Evolutionary conservation across 2,329 filamentous ascomycete species (phyloP).

Genomic region (Colletotrichum musicola): DNA sequence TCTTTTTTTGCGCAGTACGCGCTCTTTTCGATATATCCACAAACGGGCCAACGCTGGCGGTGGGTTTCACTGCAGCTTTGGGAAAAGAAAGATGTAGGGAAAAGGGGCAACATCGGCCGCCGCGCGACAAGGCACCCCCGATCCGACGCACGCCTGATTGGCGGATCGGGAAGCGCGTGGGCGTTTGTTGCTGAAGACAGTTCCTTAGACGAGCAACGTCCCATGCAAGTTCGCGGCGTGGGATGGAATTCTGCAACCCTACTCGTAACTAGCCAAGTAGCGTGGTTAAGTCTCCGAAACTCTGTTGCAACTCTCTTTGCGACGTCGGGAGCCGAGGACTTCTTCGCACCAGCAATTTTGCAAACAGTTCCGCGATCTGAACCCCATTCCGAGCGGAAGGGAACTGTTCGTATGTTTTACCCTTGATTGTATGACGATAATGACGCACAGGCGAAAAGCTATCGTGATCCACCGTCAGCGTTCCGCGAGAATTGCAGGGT

Average conservation of each 20-base stretch:
- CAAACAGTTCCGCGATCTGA: neutral
- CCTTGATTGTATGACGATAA: slow-evolving; percentile 10
- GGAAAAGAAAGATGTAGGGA: neutral
- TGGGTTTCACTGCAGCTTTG: neutral
- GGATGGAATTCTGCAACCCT: neutral
- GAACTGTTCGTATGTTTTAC: neutral
- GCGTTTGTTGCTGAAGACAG: neutral
- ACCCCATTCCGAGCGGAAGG: neutral
- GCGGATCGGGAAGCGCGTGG: neutral
- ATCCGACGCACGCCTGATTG: neutral
- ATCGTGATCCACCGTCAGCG: neutral
- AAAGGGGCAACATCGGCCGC: slow-evolving; percentile 2
- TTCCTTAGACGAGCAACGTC: neutral
- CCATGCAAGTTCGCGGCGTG: slow-evolving; percentile 10
- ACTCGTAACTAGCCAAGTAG: slow-evolving; percentile 13
- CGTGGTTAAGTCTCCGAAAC: slow-evolving; percentile 23
- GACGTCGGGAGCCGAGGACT: slow-evolving; percentile 1
- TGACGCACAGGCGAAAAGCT: slow-evolving; percentile 10
- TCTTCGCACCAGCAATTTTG: neutral
- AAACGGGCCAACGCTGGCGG: slow-evolving; percentile 28
- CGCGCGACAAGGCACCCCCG: slow-evolving; percentile 7
- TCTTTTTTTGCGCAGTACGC: too few relatives aligned
- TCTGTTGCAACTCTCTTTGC: neutral
- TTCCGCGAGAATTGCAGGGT: slow-evolving; percentile 12
- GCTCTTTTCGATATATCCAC: slow-evolving; percentile 26